These are phyloP conservation scores for Alternaria tenuissima DNA, from an alignment of 2,329 filamentous ascomycete species.

Conservation along the genomic window DNA sequence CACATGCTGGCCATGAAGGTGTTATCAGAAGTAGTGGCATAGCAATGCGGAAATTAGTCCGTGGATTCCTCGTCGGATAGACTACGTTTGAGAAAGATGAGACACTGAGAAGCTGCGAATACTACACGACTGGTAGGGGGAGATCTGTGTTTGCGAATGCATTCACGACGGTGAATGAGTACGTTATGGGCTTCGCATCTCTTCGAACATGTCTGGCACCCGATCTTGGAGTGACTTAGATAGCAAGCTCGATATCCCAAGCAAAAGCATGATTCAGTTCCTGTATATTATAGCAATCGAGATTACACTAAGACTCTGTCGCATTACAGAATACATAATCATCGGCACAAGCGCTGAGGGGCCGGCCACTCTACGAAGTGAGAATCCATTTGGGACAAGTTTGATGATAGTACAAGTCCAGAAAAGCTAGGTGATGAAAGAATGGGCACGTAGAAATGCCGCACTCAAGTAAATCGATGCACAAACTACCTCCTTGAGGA, in stretches of 20 bases:
- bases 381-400: no score
- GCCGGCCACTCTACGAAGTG: no score
- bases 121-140: background rate
- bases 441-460: no score
- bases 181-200: background rate
- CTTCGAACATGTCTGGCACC: background rate
- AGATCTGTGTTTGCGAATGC: background rate
- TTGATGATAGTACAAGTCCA: no score
- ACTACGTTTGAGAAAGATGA: background rate
- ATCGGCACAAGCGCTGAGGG: background rate
- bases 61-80: background rate
- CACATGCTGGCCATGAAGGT: background rate
- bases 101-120: no score
- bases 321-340: background rate
- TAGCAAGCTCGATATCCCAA: background rate
- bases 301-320: background rate
- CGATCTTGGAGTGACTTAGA: background rate
- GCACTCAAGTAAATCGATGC: background rate
- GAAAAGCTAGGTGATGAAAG: no score
- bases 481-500: conserved; percentile 20
- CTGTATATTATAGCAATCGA: background rate
- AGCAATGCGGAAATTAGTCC: background rate
- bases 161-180: background rate
- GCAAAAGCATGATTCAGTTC: background rate
- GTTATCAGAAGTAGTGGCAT: background rate